These are phyloP conservation scores for Reutealis trisperma DNA, from an alignment of 345 rosid genomes.

Conservation along the genomic window DNA sequence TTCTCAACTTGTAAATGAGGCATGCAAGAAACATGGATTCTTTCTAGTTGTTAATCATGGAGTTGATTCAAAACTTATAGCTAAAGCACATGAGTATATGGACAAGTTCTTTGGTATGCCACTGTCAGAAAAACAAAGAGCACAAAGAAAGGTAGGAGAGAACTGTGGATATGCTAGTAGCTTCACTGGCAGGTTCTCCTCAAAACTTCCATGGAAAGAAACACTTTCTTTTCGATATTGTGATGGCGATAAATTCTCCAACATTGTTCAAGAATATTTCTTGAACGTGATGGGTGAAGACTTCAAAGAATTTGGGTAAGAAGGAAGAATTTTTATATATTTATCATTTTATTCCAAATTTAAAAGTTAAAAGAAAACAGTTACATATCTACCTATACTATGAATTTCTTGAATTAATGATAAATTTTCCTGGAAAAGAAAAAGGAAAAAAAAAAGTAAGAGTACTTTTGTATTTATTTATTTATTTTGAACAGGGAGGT, in stretches of 20 bases:
- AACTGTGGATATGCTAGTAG: conserved; percentile 90
- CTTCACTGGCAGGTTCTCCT: conserved; percentile 88
- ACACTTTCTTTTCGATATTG: conserved; percentile 76
- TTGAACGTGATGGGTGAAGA: conserved; percentile 65
- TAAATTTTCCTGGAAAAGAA: too few species aligned
- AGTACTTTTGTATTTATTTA: too few species aligned
- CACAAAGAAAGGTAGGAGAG: conserved; percentile 80
- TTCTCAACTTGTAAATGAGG: conserved; percentile 56
- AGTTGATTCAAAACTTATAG: conserved; percentile 55
- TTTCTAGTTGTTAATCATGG: conserved; percentile 88
- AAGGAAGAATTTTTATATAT: background rate
- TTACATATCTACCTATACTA: too few species aligned
- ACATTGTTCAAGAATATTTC: conserved; percentile 64
- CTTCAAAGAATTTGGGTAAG: conserved; percentile 71
- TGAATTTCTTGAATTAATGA: too few species aligned
- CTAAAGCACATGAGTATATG: conserved; percentile 68
- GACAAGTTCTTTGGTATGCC: conserved; percentile 74
- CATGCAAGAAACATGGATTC: conserved; percentile 83
- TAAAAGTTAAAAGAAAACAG: too few species aligned
- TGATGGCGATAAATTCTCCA: conserved; percentile 39
- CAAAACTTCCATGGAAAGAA: conserved; percentile 98
- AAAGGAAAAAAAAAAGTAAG: too few species aligned
- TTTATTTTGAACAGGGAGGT: conserved; percentile 44
- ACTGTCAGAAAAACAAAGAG: conserved; percentile 63
- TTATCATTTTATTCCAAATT: background rate